Evolutionary conservation across 805 yeast species (phyloP).

Genomic region (Yamadazyma nakazawae): DNA sequence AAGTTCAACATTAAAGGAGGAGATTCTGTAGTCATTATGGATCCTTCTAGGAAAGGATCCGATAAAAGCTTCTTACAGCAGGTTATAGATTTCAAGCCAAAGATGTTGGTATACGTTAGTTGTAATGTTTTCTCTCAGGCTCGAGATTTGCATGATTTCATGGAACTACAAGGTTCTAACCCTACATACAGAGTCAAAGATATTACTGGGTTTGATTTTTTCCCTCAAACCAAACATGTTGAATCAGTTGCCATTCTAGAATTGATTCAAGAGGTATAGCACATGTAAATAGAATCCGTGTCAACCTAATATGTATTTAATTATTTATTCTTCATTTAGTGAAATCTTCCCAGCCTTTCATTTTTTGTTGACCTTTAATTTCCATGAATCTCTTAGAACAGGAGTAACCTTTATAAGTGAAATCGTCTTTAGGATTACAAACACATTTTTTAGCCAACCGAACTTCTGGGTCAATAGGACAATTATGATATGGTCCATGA

Average conservation of each 20-base stretch:
- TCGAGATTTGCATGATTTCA: conserved; percentile 34
- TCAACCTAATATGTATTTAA: neutral
- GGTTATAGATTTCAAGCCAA: conserved; percentile 34
- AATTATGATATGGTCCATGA: conserved; percentile 77
- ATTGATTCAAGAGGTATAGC: conserved; percentile 5
- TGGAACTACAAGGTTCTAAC: conserved; percentile 18
- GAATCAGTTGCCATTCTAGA: conserved; percentile 51
- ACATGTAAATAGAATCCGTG: neutral
- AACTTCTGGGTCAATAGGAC: conserved; percentile 67
- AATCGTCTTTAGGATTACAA: conserved; percentile 70
- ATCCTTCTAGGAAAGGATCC: conserved; percentile 46
- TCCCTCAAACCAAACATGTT: conserved; percentile 59
- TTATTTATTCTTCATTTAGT: conserved; percentile 26
- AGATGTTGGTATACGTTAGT: conserved; percentile 38
- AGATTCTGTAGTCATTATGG: conserved; percentile 38
- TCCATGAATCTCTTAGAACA: conserved; percentile 66
- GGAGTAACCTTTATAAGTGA: conserved; percentile 72
- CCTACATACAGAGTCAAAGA: conserved; percentile 20
- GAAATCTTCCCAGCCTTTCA: conserved; percentile 67
- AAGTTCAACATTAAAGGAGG: conserved; percentile 26
- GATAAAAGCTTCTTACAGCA: conserved; percentile 33
- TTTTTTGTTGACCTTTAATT: conserved; percentile 54
- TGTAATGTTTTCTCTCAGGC: conserved; percentile 48
- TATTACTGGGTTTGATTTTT: conserved; percentile 43
- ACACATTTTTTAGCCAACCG: conserved; percentile 63